Percentiles rank a stretch among this genome's conserved stretches.
These are phyloP conservation scores for Parietichytrium sp. DNA, from an alignment of 108 stramenopile genomes.

Conservation along the genomic window DNA sequence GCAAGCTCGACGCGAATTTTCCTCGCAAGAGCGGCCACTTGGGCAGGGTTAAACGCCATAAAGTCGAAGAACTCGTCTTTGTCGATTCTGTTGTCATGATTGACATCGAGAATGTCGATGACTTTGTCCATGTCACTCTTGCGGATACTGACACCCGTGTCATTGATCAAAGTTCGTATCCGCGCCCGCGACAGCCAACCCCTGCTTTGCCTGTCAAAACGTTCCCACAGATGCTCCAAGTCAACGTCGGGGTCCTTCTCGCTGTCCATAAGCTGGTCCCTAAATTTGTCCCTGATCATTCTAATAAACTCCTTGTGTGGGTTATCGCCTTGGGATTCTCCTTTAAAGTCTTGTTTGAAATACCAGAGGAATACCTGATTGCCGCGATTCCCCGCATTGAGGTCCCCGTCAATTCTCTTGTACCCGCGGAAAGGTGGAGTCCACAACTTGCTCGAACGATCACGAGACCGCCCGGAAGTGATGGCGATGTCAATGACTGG, in stretches of 20 bases:
- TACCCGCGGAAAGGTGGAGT: neutral
- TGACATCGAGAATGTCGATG: neutral
- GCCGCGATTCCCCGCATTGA: constrained; percentile 24
- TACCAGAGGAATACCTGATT: constrained; percentile 27
- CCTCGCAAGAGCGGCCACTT: neutral
- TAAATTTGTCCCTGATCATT: neutral
- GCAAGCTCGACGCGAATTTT: neutral
- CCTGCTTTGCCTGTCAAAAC: neutral
- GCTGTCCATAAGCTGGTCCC: neutral
- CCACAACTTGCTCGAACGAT: constrained; percentile 17
- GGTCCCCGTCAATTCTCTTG: constrained; percentile 19
- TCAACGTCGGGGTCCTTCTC: neutral
- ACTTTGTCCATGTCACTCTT: neutral
- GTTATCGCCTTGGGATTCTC: neutral
- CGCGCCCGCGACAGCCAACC: neutral
- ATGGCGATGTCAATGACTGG: neutral
- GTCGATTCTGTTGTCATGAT: neutral
- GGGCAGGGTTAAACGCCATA: constrained; percentile 6
- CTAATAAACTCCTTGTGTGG: neutral
- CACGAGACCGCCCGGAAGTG: neutral
- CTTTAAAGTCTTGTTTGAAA: neutral
- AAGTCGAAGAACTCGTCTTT: constrained; percentile 19
- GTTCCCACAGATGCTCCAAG: constrained; percentile 19
- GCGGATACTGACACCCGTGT: neutral
- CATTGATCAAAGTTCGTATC: neutral